Evolutionary conservation across 441 rosid species (phyloP).

Genomic region (Viola pubescens): DNA sequence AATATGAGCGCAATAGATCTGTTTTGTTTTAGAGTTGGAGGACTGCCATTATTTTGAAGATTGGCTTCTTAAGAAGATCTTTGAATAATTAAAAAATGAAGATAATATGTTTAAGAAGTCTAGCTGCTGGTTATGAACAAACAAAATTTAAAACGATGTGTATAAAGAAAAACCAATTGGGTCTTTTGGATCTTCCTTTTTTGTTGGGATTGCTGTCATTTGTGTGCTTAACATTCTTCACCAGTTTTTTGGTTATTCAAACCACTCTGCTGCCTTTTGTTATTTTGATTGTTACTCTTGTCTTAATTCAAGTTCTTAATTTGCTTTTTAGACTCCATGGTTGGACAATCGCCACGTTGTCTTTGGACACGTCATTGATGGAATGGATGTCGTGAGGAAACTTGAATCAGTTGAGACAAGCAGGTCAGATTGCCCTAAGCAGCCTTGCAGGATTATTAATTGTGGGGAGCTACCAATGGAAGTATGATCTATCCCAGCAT

Average conservation of each 20-base stretch:
- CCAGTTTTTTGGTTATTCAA: too few relatives aligned
- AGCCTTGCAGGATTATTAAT: constrained; percentile 60
- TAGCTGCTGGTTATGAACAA: too few relatives aligned
- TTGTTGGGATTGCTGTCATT: not conserved
- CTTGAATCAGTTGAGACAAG: constrained; percentile 86
- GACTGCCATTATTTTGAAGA: not conserved
- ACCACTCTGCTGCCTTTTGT: too few relatives aligned
- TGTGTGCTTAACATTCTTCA: not conserved
- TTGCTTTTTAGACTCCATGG: constrained; percentile 72
- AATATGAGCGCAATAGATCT: not conserved
- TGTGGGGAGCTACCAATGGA: constrained; percentile 84
- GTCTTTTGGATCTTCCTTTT: not conserved
- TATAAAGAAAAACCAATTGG: too few relatives aligned
- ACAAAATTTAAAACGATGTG: too few relatives aligned
- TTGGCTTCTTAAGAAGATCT: too few relatives aligned
- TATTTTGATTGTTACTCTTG: too few relatives aligned
- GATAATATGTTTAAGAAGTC: too few relatives aligned
- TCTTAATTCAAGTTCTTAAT: not conserved
- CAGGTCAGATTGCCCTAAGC: constrained; percentile 75
- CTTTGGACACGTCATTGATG: constrained; percentile 84
- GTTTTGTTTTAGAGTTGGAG: not conserved
- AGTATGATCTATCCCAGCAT: constrained; percentile 25
- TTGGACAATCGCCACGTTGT: constrained; percentile 88
- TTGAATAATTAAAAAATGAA: too few relatives aligned
- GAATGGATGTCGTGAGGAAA: constrained; percentile 71